These are phyloP conservation scores for Fraxinus xanthoxyloides DNA, from an alignment of 305 asterid species.

Conservation along the genomic window DNA sequence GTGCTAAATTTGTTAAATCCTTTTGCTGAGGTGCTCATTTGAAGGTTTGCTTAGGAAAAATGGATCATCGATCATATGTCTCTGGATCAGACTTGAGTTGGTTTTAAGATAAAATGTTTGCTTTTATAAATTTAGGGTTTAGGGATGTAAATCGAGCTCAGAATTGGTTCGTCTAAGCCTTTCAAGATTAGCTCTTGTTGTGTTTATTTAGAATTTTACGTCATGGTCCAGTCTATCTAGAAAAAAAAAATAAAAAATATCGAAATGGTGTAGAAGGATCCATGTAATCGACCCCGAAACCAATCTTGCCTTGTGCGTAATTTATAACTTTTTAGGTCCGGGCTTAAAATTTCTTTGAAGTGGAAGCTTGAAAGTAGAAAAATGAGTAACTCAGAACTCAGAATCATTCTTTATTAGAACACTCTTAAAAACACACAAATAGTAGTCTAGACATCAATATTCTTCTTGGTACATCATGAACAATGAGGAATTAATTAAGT, in stretches of 20 bases:
- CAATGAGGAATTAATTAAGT: not conserved
- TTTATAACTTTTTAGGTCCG: not conserved
- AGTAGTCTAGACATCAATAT: conserved; percentile 3
- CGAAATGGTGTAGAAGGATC: not conserved
- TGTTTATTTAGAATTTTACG: not conserved
- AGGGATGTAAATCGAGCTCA: not conserved
- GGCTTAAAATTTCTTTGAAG: not conserved
- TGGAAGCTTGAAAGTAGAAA: not conserved
- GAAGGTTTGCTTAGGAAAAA: not conserved
- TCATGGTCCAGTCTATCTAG: not conserved
- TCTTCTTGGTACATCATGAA: not conserved
- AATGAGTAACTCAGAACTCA: not conserved
- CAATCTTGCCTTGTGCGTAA: not conserved
- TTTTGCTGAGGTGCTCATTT: not conserved
- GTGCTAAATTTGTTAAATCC: not conserved
- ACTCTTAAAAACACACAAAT: not conserved
- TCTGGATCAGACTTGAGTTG: not conserved
- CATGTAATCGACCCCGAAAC: not conserved
- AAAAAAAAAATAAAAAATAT: too few species aligned
- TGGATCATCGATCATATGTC: not conserved
- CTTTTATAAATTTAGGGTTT: not conserved
- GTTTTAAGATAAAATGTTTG: not conserved
- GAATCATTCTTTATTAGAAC: conserved; percentile 2
- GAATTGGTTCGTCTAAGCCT: not conserved
- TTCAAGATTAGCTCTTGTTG: not conserved